Evolutionary conservation across 768 basidiomycete genomes (phyloP), one percentile per base, ranked within the genome.

Genomic region (Termitomyces sp.): DNA sequence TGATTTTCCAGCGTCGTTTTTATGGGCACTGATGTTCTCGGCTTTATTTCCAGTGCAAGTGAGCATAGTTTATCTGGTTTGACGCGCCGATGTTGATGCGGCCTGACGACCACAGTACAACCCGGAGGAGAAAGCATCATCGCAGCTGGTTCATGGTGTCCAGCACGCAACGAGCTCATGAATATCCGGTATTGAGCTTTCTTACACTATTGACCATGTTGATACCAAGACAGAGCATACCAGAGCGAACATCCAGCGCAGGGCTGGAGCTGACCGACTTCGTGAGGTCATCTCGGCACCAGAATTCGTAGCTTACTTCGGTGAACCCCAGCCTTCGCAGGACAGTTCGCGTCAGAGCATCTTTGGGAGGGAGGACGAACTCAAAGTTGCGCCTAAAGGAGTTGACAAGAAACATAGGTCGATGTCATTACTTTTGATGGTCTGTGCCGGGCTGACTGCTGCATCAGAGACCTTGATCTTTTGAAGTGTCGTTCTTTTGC

Each of bases 361-460:
- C 2, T 99, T 95, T 70, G 95, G 96, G 0, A 69, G 72, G 57
- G 93, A 95, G 2, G 95, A 93, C 64, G 88, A 93, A 68, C 75
- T 97, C 33, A 98, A 97, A 75, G 85, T 84, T 0, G 92, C 94
- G 5, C 95, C 95, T 1, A 98, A 97, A 68, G 95, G 94, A 0
- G 74, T 96, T 9, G 82, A 83, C 54, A 98, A 94, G 72, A 80
- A 80, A 33, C 94, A 98, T 69, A 78, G 79, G 90, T 91, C 57
- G 18, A 79, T 66, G 4, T 30, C 2, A 18, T 13, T 35, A 5
- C 2, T 33, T 59, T 44, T 5, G 20, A 32, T 50, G 23, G 23
- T 23, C 23, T 23, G 23, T 7, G 13, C 41, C 3, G 40, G 12
- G n/a, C 40, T 14, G 36, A 30, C 50, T 40, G 40, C 56, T 23